Base-by-base conservation (phyloP, 2,329 filamentous ascomycete species). In the Microthyrium microscopicum region DNA sequence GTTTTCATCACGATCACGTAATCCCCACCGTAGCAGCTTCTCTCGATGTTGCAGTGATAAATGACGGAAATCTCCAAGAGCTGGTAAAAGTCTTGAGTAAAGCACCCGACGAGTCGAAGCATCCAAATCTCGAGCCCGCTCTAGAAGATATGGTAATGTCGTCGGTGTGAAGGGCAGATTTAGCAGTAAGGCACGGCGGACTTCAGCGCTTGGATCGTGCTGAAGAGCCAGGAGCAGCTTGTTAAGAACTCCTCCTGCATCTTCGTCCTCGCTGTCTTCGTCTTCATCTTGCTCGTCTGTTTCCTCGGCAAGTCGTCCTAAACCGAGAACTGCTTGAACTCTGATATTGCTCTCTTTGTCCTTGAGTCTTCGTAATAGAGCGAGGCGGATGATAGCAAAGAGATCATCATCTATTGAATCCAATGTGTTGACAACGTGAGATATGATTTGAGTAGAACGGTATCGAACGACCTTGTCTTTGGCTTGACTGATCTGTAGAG, bases 391-490 rank as follows among this genome's bases (percentile, higher is more conserved):
- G 38, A 82, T 70, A 45, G 84, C 74, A 51, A 92, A 98, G 8
- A 94, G 58, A 31, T 89, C 82, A 50, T 93, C 84, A 46, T 95
- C 89, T 45, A 95, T 82, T 2, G 82, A 77, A 40, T 92, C 82
- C 18, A 98, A 66, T 9, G 79, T 89, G 57, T 93, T 93, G 57
- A 98, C 77, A 41, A 94, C 75, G 51, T 93, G 81, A 2, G 84
- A 79, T 34, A 92, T 73, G 33, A 93, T 70, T 51, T 98, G 89
- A 0, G 87, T 91, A 4, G 84, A 73, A 38, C 89, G 70, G 55
- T 83, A 98, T 38, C 89, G 73, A 29, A 95, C 78, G 38, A 78
- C 78, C 56, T 94, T 95, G 56, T 98, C 89, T 56, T 93, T 95
- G 27, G 80, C 73, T 7, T 68, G 68, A 39, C 93, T 63, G n/a